A percentile compares a stretch with the other conserved stretches of the same genome.
Evolutionary conservation across 2,329 filamentous ascomycete species (phyloP).

Genomic region (Lachnellula suecica): DNA sequence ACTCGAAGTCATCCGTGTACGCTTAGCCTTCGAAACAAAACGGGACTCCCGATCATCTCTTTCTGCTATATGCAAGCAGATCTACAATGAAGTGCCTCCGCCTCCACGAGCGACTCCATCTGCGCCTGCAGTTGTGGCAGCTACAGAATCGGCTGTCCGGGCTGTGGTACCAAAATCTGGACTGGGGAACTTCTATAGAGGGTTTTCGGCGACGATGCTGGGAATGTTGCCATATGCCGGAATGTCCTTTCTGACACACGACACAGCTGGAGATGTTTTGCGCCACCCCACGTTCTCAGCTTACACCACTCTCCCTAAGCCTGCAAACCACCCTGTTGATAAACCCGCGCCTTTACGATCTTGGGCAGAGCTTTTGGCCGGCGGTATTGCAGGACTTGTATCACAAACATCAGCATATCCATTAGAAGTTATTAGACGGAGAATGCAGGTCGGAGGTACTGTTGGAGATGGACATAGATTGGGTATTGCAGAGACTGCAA

Average conservation of each 20-base stretch:
- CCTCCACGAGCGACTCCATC: constrained; percentile 37
- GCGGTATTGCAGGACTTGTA: constrained; percentile 82
- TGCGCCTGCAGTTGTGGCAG: constrained; percentile 39
- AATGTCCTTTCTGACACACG: constrained; percentile 92
- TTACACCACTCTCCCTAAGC: constrained; percentile 73
- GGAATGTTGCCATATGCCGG: constrained; percentile 98
- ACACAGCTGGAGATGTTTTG: constrained; percentile 82
- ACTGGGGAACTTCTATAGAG: constrained; percentile 89
- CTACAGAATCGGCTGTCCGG: constrained; percentile 44
- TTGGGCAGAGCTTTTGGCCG: constrained; percentile 83
- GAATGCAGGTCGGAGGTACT: constrained; percentile 96
- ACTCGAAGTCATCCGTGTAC: constrained; percentile 87
- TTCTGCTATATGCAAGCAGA: constrained; percentile 75
- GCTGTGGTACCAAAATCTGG: constrained; percentile 63
- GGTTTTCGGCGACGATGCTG: constrained; percentile 84
- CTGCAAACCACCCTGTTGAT: constrained; percentile 49
- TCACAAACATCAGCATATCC: constrained; percentile 94
- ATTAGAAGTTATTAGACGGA: constrained; percentile 83
- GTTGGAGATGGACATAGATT: constrained; percentile 85
- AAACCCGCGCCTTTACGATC: constrained; percentile 74
- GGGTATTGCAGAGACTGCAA: constrained; percentile 75
- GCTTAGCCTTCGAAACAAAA: constrained; percentile 92
- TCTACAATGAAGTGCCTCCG: constrained; percentile 73
- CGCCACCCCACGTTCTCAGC: constrained; percentile 65
- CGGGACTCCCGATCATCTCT: constrained; percentile 68